phyloP scores from a whole-genome alignment of 2,329 filamentous ascomycete genomes.

The Pseudocercospora fuligena region DNA sequence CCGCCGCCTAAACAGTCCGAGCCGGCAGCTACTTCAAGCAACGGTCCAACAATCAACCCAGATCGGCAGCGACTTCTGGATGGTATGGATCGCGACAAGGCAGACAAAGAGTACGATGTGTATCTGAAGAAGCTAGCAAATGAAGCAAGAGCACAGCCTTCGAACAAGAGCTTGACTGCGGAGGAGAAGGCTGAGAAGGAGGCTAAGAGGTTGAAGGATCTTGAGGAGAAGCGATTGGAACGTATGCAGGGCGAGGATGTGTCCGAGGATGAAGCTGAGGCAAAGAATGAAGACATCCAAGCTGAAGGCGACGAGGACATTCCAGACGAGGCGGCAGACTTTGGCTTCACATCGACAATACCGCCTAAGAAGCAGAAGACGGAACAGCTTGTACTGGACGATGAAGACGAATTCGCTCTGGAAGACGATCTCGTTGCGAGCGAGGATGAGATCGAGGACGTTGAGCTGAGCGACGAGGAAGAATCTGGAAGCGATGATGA shows the following conservation, averaged over 20 bases:
- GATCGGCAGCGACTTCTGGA: slow-evolving; percentile 66
- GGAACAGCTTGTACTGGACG: slow-evolving; percentile 72
- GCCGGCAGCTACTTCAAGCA: slow-evolving; percentile 39
- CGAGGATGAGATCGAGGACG: slow-evolving; percentile 62
- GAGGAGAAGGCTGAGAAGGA: slow-evolving; percentile 83
- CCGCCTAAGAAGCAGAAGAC: slow-evolving; percentile 29
- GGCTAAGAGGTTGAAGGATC: slow-evolving; percentile 73
- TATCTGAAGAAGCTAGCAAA: slow-evolving; percentile 80
- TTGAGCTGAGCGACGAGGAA: slow-evolving; percentile 24
- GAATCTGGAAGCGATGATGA: slow-evolving; percentile 34
- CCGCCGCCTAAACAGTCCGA: slow-evolving; percentile 31
- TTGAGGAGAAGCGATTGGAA: slow-evolving; percentile 80
- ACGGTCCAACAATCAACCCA: slow-evolving; percentile 59
- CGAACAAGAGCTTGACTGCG: slow-evolving; percentile 86
- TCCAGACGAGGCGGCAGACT: slow-evolving; percentile 63
- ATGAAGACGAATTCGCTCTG: slow-evolving; percentile 91
- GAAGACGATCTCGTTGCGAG: slow-evolving; percentile 88
- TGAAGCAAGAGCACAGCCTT: slow-evolving; percentile 83
- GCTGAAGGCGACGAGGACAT: slow-evolving; percentile 46
- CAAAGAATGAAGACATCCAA: slow-evolving; percentile 30
- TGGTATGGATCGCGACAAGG: slow-evolving; percentile 66
- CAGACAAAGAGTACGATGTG: slow-evolving; percentile 87
- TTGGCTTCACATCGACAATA: slow-evolving; percentile 64
- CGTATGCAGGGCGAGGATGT: slow-evolving; percentile 88
- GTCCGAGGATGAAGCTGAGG: slow-evolving; percentile 61